Evolutionary conservation across 148 eudicot species (phyloP).

Genomic region (Chenopodium suecicum): DNA sequence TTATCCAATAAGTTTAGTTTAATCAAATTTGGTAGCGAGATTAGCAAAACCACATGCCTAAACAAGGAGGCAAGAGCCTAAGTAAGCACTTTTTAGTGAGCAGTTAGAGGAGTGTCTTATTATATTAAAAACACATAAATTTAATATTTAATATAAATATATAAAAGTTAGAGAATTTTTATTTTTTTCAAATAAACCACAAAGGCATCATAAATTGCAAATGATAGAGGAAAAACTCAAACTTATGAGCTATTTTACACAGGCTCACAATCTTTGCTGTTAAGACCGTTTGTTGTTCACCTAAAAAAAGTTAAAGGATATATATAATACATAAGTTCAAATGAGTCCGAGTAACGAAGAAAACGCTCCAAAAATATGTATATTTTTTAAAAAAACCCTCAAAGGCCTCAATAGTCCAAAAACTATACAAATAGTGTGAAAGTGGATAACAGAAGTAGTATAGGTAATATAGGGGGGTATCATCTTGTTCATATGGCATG

Average conservation of each 20-base stretch:
- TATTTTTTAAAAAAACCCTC: too few species aligned
- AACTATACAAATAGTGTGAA: background rate
- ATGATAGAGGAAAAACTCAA: too few species aligned
- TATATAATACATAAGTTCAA: too few species aligned
- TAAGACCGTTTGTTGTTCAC: background rate
- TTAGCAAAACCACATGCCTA: constrained; percentile 9
- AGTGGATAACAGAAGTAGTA: constrained; percentile 8
- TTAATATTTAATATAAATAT: too few species aligned
- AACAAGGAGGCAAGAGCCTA: constrained; percentile 15
- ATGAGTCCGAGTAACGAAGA: too few species aligned
- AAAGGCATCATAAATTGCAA: too few species aligned
- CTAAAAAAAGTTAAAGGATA: background rate
- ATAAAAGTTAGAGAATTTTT: too few species aligned
- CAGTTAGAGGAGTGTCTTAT: background rate
- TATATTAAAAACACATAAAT: background rate
- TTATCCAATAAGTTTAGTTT: background rate
- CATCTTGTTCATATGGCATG: constrained; percentile 31
- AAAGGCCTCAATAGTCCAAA: too few species aligned
- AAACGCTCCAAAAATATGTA: too few species aligned
- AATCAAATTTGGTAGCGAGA: constrained; percentile 3
- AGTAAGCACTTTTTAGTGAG: constrained; percentile 9
- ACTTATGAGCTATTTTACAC: too few species aligned
- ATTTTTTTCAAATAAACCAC: too few species aligned
- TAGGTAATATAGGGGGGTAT: constrained; percentile 4
- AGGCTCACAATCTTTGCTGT: too few species aligned